A percentile compares a stretch with the other conserved stretches of the same genome.
Evolutionary conservation across 371 early-diverging fungal genomes (phyloP).

Genomic region (Haplosporangium sp.): DNA sequence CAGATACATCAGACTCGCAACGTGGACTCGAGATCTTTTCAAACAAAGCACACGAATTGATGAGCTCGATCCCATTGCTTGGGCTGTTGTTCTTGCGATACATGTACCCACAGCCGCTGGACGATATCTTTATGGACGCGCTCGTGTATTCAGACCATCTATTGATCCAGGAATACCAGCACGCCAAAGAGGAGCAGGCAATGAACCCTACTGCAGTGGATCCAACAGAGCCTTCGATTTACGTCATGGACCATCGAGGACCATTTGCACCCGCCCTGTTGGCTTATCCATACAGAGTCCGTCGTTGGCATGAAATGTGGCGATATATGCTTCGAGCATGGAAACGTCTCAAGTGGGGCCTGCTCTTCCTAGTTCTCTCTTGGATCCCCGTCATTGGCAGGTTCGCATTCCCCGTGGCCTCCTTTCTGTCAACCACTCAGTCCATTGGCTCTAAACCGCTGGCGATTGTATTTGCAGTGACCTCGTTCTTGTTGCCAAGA

Average conservation of each 20-base stretch:
- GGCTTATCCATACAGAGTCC: constrained; percentile 56
- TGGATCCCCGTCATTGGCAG: constrained; percentile 67
- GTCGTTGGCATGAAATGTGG: constrained; percentile 67
- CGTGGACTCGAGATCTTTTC: constrained; percentile 47
- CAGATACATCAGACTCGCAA: constrained; percentile 51
- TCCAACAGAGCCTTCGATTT: constrained; percentile 26
- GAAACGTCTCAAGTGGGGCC: constrained; percentile 61
- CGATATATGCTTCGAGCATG: constrained; percentile 61
- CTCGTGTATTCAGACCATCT: constrained; percentile 60
- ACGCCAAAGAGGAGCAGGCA: constrained; percentile 48
- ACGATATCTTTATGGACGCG: constrained; percentile 72
- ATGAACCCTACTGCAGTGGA: constrained; percentile 7
- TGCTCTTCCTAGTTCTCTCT: constrained; percentile 62
- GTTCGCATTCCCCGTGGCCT: constrained; percentile 70
- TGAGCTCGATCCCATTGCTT: constrained; percentile 63
- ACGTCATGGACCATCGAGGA: constrained; percentile 56
- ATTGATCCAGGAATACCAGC: constrained; percentile 40
- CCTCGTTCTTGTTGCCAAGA: constrained; percentile 59
- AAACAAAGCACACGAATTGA: constrained; percentile 56
- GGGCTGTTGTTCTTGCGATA: constrained; percentile 72
- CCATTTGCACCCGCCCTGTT: constrained; percentile 61
- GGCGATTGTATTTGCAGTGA: constrained; percentile 56
- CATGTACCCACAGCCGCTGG: constrained; percentile 72
- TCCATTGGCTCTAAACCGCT: constrained; percentile 52
- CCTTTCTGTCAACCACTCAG: constrained; percentile 51